Percentiles rank a stretch among this genome's conserved stretches.
Conservation (phyloP, 768 basidiomycete species). For the Agaricus sinodeliciosus region DNA sequence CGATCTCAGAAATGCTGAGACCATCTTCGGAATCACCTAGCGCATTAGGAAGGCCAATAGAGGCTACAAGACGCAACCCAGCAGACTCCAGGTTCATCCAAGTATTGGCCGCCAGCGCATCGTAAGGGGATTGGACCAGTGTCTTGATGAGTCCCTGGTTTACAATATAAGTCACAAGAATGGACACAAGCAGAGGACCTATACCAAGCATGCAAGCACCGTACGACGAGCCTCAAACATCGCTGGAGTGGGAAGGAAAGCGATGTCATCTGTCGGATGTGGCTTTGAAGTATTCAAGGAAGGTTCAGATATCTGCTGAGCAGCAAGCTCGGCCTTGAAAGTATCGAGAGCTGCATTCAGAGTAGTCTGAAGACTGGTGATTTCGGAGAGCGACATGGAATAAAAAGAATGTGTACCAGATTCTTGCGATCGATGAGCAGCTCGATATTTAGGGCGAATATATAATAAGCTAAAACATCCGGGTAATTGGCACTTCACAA, state of each 20-base stretch:
- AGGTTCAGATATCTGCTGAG: constrained; percentile 28
- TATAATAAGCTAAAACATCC: neutral
- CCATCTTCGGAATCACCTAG: constrained; percentile 30
- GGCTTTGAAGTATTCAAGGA: constrained; percentile 28
- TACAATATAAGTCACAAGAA: neutral
- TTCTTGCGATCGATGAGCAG: no score
- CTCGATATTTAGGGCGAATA: no score
- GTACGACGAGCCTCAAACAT: constrained; percentile 30
- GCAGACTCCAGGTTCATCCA: constrained; percentile 27
- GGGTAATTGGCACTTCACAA: neutral
- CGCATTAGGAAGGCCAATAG: constrained; percentile 26
- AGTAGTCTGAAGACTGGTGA: constrained; percentile 31
- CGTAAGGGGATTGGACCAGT: constrained; percentile 28
- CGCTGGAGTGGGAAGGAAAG: constrained; percentile 27
- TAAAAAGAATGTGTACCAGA: no score
- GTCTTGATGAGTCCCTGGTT: constrained; percentile 27
- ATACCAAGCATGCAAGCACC: constrained; percentile 27
- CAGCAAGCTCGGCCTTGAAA: constrained; percentile 30
- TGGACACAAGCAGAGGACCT: neutral
- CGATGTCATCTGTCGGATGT: constrained; percentile 30
- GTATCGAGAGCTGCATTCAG: constrained; percentile 31
- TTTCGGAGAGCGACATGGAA: constrained; percentile 27
- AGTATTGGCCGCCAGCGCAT: constrained; percentile 27
- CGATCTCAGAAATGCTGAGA: constrained; percentile 25
- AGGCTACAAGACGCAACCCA: constrained; percentile 26